A percentile compares a stretch with the other conserved stretches of the same genome.
Evolutionary conservation across 495 filamentous ascomycete species (phyloP).

Genomic region (Hyaloscypha bicolor): DNA sequence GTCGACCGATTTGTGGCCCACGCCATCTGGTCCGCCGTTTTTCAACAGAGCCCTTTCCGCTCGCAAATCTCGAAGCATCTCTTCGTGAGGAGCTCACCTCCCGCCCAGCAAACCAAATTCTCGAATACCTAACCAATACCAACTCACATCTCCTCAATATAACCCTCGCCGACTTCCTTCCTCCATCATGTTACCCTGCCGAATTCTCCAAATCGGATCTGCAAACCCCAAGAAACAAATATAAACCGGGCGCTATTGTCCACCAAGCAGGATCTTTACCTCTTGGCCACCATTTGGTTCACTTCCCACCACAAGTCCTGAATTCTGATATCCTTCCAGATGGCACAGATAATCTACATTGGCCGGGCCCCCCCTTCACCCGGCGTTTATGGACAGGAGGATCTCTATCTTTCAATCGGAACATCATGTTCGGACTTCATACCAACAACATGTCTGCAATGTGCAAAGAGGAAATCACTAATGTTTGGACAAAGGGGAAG

Average conservation of each 20-base stretch:
- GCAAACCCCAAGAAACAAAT: neutral
- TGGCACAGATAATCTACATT: constrained; percentile 73
- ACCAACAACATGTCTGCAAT: constrained; percentile 55
- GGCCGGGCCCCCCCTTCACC: constrained; percentile 62
- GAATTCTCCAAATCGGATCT: constrained; percentile 9
- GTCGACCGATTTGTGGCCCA: neutral
- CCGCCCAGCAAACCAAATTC: constrained; percentile 56
- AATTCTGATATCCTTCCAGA: constrained; percentile 61
- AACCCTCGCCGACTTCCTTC: constrained; percentile 63
- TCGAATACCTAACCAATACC: constrained; percentile 66
- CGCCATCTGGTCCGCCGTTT: neutral
- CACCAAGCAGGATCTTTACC: constrained; percentile 43
- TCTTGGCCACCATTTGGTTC: constrained; percentile 70
- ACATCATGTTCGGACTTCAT: constrained; percentile 23
- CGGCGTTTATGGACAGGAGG: constrained; percentile 85
- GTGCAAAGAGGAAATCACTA: constrained; percentile 59
- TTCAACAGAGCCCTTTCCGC: neutral
- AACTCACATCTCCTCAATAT: constrained; percentile 66
- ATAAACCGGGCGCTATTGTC: neutral
- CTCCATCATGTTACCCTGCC: constrained; percentile 26
- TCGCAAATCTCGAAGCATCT: constrained; percentile 3
- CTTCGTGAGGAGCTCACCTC: constrained; percentile 23
- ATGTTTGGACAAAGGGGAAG: constrained; percentile 53
- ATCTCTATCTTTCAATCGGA: constrained; percentile 39
- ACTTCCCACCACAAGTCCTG: constrained; percentile 65